Evolutionary conservation across 208 protist genomes (phyloP).

Genomic region (Sergeia podlipaevii): DNA sequence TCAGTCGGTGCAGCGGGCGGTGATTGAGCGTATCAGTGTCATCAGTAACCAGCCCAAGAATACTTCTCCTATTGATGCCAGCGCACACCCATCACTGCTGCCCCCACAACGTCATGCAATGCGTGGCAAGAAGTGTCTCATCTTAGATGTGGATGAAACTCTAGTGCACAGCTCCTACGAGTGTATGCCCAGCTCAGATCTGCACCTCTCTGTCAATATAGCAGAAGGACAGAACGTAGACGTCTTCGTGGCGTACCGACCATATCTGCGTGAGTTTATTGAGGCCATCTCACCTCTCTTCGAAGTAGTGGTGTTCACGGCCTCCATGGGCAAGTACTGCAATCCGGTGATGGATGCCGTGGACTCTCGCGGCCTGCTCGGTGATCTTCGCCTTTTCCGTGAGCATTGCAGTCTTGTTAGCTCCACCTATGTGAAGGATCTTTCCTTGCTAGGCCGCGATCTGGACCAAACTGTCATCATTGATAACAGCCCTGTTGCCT

Average conservation of each 20-base stretch:
- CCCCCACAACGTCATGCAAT: constrained; percentile 31
- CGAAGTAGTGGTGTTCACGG: constrained; percentile 89
- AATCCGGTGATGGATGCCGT: constrained; percentile 78
- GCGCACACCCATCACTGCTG: constrained; percentile 62
- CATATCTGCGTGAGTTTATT: constrained; percentile 79
- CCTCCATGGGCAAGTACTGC: constrained; percentile 78
- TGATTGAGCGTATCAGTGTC: constrained; percentile 41
- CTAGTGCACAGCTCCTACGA: constrained; percentile 86
- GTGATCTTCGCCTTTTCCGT: constrained; percentile 62
- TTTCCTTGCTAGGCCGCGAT: constrained; percentile 79
- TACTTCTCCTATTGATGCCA: constrained; percentile 67
- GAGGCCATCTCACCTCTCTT: constrained; percentile 62
- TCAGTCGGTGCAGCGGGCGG: constrained; percentile 31
- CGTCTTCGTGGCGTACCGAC: constrained; percentile 85
- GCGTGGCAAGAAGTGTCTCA: constrained; percentile 66
- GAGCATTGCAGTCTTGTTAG: constrained; percentile 85
- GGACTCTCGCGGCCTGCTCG: constrained; percentile 52
- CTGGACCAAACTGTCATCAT: constrained; percentile 74
- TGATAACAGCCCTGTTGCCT: constrained; percentile 91
- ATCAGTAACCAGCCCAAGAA: constrained; percentile 78
- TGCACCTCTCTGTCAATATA: constrained; percentile 63
- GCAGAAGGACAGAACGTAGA: constrained; percentile 46
- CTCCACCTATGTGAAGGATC: constrained; percentile 84
- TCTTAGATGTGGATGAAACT: constrained; percentile 90
- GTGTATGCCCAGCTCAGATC: constrained; percentile 45